These are phyloP conservation scores for Flaveria sonorensis DNA, from an alignment of 129 eudicot species.

Conservation along the genomic window DNA sequence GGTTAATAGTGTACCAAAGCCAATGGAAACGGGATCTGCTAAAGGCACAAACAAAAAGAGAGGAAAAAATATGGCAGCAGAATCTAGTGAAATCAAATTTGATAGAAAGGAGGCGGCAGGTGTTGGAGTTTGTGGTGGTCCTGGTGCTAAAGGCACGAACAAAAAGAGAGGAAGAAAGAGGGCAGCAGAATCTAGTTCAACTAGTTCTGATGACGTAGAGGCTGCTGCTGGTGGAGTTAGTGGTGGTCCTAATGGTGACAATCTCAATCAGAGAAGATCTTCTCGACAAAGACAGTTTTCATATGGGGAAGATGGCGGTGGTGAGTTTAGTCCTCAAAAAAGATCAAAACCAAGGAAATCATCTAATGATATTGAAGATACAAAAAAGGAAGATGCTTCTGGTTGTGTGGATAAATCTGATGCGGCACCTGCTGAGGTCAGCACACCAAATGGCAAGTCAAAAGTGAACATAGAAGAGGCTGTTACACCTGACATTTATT, in stretches of 20 bases:
- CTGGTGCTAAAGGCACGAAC: constrained; percentile 14
- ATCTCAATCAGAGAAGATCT: constrained; percentile 35
- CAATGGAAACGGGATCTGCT: constrained; percentile 27
- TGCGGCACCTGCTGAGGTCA: constrained; percentile 21
- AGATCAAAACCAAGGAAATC: constrained; percentile 34
- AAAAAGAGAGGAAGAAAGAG: constrained; percentile 3
- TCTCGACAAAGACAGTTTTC: constrained; percentile 54
- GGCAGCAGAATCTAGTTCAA: not conserved
- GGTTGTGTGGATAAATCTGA: constrained; percentile 3
- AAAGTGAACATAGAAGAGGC: constrained; percentile 12
- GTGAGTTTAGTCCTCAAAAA: constrained; percentile 41
- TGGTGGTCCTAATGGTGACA: not conserved
- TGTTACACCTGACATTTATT: constrained; percentile 17
- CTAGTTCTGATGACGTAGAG: not conserved
- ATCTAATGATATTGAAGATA: constrained; percentile 26
- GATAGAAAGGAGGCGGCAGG: constrained; percentile 2
- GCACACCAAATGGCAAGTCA: constrained; percentile 20
- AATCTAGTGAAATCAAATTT: not conserved
- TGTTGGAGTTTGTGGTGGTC: not conserved
- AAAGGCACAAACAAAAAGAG: constrained; percentile 17
- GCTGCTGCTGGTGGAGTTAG: not conserved
- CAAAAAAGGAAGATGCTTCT: constrained; percentile 10
- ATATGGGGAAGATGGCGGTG: constrained; percentile 46
- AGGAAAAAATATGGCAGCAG: not conserved
- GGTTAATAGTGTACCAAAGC: constrained; percentile 27